Base-by-base conservation (phyloP, 148 eudicot genomes). In the Spergularia marina region DNA sequence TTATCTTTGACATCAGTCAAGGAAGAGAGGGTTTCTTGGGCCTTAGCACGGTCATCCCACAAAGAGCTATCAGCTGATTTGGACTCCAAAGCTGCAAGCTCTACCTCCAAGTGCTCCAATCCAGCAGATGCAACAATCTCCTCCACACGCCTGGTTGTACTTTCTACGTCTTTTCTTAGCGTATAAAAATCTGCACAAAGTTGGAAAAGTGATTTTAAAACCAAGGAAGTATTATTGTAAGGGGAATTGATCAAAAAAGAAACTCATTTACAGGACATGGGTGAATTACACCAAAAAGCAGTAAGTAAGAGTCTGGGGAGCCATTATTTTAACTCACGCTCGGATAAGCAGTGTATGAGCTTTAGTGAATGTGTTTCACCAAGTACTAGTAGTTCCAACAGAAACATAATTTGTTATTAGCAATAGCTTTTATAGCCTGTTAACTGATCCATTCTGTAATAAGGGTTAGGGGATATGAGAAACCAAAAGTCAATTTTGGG, bases 21-120 rank as follows among this genome's bases (percentile, higher is more conserved):
- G 64, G 94, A 82, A 75, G 85, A 83, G 77, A 94, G 96, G 53
- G 85, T 94, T 84, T 92, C 85, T 85, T 94, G 98, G 58, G 98
- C 98, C 79, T 86, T 87, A 71, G 80, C 82, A 74, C 87, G 97
- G 71, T 94, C 97, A 89, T 94, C 98, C 98, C 98, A 94, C 75
- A 94, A 82, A 62, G 92, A 79, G 84, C 82, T 87, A 63, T 89
- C 91, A n/a, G 91, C 84, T 51, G 97, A 79, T 82, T 89, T 89
- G 71, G 70, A 85, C 82, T 94, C 98, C 79, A 94, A 85, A 44
- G 61, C 82, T 10, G 84, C 85, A 77, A 82, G 87, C 69, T 90
- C 97, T 74, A 81, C 87, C 85, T 90, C 92, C 72, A 94, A 80
- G 75, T 86, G 81, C 82, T 88, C 80, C 78, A 94, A 74, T 66